A percentile compares a stretch with the other conserved stretches of the same genome.
Conservation (phyloP, 306 rosid species). For the Albizia julibrissin region DNA sequence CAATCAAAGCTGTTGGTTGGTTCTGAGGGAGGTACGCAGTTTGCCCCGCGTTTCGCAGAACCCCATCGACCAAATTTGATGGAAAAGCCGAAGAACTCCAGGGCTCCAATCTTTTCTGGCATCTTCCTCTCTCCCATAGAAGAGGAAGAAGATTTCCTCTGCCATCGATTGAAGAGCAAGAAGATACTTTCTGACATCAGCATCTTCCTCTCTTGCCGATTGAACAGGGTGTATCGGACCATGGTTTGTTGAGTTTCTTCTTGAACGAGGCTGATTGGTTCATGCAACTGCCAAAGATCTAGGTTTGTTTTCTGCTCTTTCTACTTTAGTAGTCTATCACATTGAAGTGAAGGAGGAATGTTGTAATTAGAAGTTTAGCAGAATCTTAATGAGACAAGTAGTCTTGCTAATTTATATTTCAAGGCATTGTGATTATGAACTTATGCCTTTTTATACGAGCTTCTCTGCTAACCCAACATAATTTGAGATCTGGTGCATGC, state of each 20-base stretch:
- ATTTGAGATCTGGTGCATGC: not conserved
- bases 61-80: too few relatives aligned
- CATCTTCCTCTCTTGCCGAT: too few relatives aligned
- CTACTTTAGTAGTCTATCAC: not conserved
- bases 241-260: not conserved
- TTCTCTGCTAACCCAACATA: not conserved
- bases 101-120: too few relatives aligned
- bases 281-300: not conserved
- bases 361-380: not conserved
- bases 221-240: not conserved
- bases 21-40: too few relatives aligned
- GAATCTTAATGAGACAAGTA: not conserved
- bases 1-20: too few relatives aligned
- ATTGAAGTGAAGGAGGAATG: not conserved
- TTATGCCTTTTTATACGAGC: not conserved
- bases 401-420: not conserved
- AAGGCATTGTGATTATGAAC: not conserved
- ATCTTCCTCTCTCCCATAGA: too few relatives aligned
- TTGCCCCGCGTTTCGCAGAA: too few relatives aligned
- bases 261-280: not conserved
- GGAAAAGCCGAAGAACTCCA: too few relatives aligned
- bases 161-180: too few relatives aligned
- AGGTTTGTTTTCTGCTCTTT: not conserved
- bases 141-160: too few relatives aligned
- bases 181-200: not conserved